Evolutionary conservation across 2,329 filamentous ascomycete genomes (phyloP).

Genomic region (Hymenoscyphus linearis): DNA sequence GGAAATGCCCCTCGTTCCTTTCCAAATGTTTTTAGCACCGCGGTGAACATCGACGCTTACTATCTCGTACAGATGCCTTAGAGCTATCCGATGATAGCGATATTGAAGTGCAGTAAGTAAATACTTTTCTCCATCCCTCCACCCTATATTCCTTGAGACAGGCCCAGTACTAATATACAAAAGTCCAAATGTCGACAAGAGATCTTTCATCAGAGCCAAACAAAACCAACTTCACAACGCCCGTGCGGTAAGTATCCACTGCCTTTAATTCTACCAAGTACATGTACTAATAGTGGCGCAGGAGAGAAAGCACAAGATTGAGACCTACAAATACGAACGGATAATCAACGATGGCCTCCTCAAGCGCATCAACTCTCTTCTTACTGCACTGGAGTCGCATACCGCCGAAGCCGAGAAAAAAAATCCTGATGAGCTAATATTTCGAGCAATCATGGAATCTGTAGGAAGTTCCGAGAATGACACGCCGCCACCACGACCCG

Average conservation of each 20-base stretch:
- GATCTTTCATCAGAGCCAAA: constrained; percentile 96
- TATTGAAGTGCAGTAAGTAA: constrained; percentile 72
- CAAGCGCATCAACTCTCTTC: constrained; percentile 72
- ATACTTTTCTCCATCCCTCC: constrained; percentile 10
- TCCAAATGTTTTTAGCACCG: constrained; percentile 4
- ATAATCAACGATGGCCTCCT: constrained; percentile 90
- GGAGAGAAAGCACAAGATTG: constrained; percentile 82
- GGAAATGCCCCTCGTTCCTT: background rate
- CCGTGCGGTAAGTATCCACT: background rate
- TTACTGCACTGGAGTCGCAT: constrained; percentile 69
- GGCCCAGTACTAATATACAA: background rate
- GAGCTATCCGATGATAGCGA: constrained; percentile 98
- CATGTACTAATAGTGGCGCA: constrained; percentile 44
- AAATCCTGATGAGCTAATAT: constrained; percentile 76
- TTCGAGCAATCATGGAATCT: constrained; percentile 82
- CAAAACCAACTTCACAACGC: constrained; percentile 71
- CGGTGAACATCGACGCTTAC: constrained; percentile 32
- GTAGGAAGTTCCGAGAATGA: constrained; percentile 68
- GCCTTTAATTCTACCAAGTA: constrained; percentile 61
- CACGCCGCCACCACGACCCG: constrained; percentile 67
- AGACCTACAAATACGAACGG: constrained; percentile 86
- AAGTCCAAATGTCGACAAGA: constrained; percentile 89
- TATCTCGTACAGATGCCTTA: constrained; percentile 62
- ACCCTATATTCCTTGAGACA: background rate
- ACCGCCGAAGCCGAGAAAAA: constrained; percentile 59